These are phyloP conservation scores for Cicer bijugum DNA, from an alignment of 306 rosid species.

Conservation along the genomic window DNA sequence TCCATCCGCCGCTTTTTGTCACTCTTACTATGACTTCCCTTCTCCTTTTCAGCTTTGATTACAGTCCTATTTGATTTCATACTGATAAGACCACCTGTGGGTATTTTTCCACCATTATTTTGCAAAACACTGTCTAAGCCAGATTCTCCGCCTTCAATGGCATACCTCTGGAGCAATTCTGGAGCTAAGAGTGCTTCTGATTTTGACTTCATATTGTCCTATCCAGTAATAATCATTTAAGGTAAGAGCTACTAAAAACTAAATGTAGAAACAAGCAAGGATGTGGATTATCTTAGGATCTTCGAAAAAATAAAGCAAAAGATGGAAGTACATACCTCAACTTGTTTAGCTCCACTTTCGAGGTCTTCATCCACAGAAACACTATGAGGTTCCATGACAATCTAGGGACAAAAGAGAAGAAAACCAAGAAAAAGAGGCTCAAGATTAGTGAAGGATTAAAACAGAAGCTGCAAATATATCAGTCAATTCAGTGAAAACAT, in stretches of 20 bases:
- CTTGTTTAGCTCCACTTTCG: constrained; percentile 73
- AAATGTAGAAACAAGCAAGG: constrained; percentile 18
- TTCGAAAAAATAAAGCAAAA: not conserved
- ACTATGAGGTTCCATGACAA: constrained; percentile 73
- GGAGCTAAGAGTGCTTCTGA: constrained; percentile 54
- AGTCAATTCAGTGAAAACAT: too few relatives aligned
- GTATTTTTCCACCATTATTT: constrained; percentile 58
- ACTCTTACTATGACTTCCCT: constrained; percentile 49
- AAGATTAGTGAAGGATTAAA: constrained; percentile 27
- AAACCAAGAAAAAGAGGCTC: not conserved
- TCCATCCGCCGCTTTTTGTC: constrained; percentile 59
- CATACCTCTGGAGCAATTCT: constrained; percentile 60
- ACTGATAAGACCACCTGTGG: constrained; percentile 64
- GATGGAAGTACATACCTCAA: constrained; percentile 56
- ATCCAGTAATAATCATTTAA: constrained; percentile 32
- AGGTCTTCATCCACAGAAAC: constrained; percentile 86
- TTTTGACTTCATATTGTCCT: constrained; percentile 68
- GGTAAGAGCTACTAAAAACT: constrained; percentile 28
- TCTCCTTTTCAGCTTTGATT: constrained; percentile 48
- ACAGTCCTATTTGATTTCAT: constrained; percentile 58
- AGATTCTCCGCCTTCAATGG: constrained; percentile 60
- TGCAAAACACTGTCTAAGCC: constrained; percentile 57
- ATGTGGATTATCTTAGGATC: not conserved
- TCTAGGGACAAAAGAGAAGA: constrained; percentile 51
- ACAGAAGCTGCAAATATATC: not conserved